These are phyloP conservation scores for Pseudogymnoascus sp. DNA, from an alignment of 2,329 filamentous ascomycete genomes.

Conservation along the genomic window DNA sequence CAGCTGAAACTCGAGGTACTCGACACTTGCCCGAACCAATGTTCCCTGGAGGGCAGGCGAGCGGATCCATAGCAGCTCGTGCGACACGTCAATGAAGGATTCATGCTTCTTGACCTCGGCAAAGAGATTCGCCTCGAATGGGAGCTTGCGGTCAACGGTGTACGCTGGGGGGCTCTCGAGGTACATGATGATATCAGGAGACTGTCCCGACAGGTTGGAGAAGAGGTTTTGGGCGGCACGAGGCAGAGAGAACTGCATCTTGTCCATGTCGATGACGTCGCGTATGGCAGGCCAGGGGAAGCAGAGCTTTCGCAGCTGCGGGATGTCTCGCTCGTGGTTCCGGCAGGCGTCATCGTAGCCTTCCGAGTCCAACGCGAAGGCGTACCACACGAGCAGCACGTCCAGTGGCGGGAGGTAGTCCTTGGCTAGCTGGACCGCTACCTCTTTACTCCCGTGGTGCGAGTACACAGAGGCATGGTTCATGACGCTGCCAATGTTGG, in stretches of 20 bases:
- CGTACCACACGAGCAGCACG: constrained; percentile 9
- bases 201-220: constrained; percentile 10
- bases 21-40: constrained; percentile 2
- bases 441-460: constrained; percentile 1
- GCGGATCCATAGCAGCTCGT: neutral
- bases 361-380: neutral
- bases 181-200: constrained; percentile 11
- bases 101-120: neutral
- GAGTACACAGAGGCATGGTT: neutral
- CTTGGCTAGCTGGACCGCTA: constrained; percentile 9
- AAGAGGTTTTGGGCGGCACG: constrained; percentile 11
- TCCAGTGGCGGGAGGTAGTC: constrained; percentile 13
- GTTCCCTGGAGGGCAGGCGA: constrained; percentile 1
- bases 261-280: constrained; percentile 10
- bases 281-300: constrained; percentile 14
- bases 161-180: constrained; percentile 12
- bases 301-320: constrained; percentile 10
- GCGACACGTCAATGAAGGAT: neutral
- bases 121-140: neutral
- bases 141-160: neutral
- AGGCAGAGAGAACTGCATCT: constrained; percentile 10
- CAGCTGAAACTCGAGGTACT: neutral
- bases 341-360: constrained; percentile 10
- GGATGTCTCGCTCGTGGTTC: neutral
- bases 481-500: neutral